Conservation (phyloP, 2,329 filamentous ascomycete genomes). For the Exophiala sp. region DNA sequence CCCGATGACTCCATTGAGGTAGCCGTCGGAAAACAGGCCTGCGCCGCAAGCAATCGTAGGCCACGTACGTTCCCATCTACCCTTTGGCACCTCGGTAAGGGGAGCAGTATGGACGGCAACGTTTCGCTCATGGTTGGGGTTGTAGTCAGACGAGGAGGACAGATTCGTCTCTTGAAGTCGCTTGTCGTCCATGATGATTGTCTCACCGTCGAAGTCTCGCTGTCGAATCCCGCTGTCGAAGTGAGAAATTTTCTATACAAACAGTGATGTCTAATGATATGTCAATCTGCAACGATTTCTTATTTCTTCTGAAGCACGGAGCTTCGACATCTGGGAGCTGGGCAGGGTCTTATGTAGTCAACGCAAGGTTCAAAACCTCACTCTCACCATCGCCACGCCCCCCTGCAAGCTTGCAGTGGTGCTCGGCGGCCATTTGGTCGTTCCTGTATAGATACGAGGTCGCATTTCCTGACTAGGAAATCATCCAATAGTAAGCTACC, state of each 20-base stretch:
- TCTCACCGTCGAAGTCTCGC: not conserved
- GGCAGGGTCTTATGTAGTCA: too few species aligned
- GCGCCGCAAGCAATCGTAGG: slow-evolving; percentile 85
- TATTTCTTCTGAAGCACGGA: not conserved
- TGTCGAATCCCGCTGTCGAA: not conserved
- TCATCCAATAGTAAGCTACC: too few species aligned
- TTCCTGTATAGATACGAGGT: too few species aligned
- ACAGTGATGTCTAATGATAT: not conserved
- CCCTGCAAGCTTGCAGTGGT: too few species aligned
- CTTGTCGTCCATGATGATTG: slow-evolving; percentile 8
- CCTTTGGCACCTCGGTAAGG: slow-evolving; percentile 29
- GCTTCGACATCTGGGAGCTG: not conserved
- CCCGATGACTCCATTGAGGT: slow-evolving; percentile 68
- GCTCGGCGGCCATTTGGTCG: too few species aligned
- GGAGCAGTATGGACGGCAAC: slow-evolving; percentile 1
- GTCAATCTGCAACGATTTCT: not conserved
- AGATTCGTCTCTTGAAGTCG: slow-evolving; percentile 5
- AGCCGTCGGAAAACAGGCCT: slow-evolving; percentile 43
- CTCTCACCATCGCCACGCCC: too few species aligned
- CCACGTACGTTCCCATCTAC: slow-evolving; percentile 56
- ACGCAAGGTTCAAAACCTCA: too few species aligned
- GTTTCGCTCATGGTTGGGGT: slow-evolving; percentile 5
- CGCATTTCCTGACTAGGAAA: too few species aligned
- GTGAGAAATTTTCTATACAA: not conserved
- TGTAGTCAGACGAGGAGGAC: slow-evolving; percentile 1